Evolutionary conservation across 306 rosid genomes (phyloP), one percentile per base, ranked within the genome.

Genomic region (Quercus glauca): DNA sequence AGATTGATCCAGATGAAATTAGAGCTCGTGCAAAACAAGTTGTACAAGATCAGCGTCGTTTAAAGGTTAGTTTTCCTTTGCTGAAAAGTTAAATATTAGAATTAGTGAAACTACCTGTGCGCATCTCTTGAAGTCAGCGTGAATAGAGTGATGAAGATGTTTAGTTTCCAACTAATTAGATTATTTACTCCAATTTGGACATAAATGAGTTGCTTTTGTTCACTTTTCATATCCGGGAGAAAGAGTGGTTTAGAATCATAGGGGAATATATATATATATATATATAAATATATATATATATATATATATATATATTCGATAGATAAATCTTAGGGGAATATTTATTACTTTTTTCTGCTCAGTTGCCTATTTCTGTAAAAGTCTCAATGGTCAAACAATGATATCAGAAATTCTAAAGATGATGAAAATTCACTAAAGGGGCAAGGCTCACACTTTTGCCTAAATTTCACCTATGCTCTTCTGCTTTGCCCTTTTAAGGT

Each of bases 1-100:
- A 92, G 87, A 83, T 94, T 84, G 98, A 94, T 73, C 97, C 97
- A 5, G 98, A 94, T 43, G 97, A 92, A 91, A 58, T 94, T 78
- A 88, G 97, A 80, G 98, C 97, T 21, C 91, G 97, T 7, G 90
- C 97, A 64, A 94, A 94, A 80, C 90, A 84, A 81, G 92, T 89
- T 18, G 78, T 86, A 18, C 98, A 90, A 71, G 98, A 92, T 88
- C 98, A 92, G 88, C 93, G 89, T 69, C 95, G 95, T 3, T 74
- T 94, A 88, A 94, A 94, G 97, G 98, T 94, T 73, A 31, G 93
- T 79, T 63, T 73, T 71, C 61, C 53, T 71, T 25, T 25, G 73
- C 23, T 10, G 28, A 17, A 18, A 28, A 56, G 8, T 64, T 61
- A 21, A 25, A 76, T 61, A 52, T 37, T 26, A 61, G 25, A 33